Percentiles rank a stretch among this genome's conserved stretches.
Evolutionary conservation across 192 early-diverging fungal species (phyloP).

Genomic region (Gamsiella multidivaricata): DNA sequence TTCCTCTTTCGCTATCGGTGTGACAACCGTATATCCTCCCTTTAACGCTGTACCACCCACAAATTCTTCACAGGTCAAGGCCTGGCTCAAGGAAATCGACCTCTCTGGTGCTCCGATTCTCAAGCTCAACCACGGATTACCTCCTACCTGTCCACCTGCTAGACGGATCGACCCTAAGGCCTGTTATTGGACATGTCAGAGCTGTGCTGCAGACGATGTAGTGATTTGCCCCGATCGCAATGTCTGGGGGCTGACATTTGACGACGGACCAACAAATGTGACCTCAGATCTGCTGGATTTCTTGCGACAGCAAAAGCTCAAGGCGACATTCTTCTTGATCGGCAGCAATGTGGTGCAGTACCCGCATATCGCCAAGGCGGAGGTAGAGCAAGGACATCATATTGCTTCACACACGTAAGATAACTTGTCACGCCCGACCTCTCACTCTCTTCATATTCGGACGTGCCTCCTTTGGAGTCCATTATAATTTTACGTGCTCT

Average conservation of each 20-base stretch:
- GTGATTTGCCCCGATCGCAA: slow-evolving; percentile 52
- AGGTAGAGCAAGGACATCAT: slow-evolving; percentile 23
- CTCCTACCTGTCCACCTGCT: slow-evolving; percentile 14
- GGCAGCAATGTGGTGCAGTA: slow-evolving; percentile 66
- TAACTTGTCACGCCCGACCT: neutral
- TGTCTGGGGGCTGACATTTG: slow-evolving; percentile 69
- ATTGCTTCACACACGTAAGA: slow-evolving; percentile 36
- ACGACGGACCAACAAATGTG: slow-evolving; percentile 71
- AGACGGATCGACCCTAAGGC: neutral
- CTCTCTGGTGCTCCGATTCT: slow-evolving; percentile 20
- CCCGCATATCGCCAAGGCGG: slow-evolving; percentile 28
- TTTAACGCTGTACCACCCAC: neutral
- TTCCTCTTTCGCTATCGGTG: neutral
- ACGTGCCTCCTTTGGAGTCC: too few species aligned
- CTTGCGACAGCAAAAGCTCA: slow-evolving; percentile 58
- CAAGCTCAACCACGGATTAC: slow-evolving; percentile 6
- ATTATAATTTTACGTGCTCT: neutral
- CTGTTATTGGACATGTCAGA: slow-evolving; percentile 63
- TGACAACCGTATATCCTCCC: neutral
- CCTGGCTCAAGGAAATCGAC: slow-evolving; percentile 41
- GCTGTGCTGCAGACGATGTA: slow-evolving; percentile 56
- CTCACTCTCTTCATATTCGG: neutral
- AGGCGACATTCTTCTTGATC: slow-evolving; percentile 73
- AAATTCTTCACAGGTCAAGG: slow-evolving; percentile 15
- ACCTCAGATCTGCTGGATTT: slow-evolving; percentile 59